A percentile compares a stretch with the other conserved stretches of the same genome.
These are phyloP conservation scores for Penicillium alfredii DNA, from an alignment of 495 filamentous ascomycete genomes.

Conservation along the genomic window DNA sequence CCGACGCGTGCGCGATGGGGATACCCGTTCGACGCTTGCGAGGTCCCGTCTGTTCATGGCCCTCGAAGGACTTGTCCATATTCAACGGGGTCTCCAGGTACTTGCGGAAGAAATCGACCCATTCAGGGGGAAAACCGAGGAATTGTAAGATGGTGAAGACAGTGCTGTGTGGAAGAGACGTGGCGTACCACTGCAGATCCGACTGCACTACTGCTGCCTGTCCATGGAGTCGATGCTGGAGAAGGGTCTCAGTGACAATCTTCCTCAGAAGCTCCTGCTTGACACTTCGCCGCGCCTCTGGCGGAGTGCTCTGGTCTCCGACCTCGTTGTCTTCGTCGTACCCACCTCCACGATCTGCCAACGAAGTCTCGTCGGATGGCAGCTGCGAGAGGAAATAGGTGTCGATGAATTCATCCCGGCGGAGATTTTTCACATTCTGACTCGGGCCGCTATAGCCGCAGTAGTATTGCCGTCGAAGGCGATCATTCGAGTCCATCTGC, in stretches of 20 bases:
- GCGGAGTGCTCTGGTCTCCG: no score
- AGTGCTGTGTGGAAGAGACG: conserved; percentile 50
- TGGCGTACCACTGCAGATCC: conserved; percentile 46
- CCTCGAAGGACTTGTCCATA: conserved; percentile 29
- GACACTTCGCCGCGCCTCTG: no score
- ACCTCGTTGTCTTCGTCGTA: conserved; percentile 14
- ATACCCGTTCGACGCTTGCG: conserved; percentile 45
- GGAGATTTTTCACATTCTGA: conserved; percentile 15
- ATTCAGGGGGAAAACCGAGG: conserved; percentile 46
- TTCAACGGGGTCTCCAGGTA: conserved; percentile 53
- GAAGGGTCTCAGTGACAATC: conserved; percentile 47
- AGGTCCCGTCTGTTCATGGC: conserved; percentile 17
- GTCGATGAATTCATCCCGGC: conserved; percentile 22
- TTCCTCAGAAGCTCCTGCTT: conserved; percentile 54
- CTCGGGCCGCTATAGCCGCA: no score
- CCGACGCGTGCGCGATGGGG: conserved; percentile 48
- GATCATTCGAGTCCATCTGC: conserved; percentile 13
- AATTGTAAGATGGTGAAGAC: conserved; percentile 44
- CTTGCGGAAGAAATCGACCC: conserved; percentile 50
- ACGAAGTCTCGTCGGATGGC: conserved; percentile 16
- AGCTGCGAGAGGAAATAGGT: conserved; percentile 42
- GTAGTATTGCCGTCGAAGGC: conserved; percentile 24
- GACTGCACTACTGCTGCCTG: conserved; percentile 51
- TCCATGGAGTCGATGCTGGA: conserved; percentile 45
- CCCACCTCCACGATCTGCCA: conserved; percentile 18